Percentiles rank a stretch among this genome's conserved stretches.
Conservation (phyloP, 305 asterid genomes). For the Fraxinus xanthoxyloides region DNA sequence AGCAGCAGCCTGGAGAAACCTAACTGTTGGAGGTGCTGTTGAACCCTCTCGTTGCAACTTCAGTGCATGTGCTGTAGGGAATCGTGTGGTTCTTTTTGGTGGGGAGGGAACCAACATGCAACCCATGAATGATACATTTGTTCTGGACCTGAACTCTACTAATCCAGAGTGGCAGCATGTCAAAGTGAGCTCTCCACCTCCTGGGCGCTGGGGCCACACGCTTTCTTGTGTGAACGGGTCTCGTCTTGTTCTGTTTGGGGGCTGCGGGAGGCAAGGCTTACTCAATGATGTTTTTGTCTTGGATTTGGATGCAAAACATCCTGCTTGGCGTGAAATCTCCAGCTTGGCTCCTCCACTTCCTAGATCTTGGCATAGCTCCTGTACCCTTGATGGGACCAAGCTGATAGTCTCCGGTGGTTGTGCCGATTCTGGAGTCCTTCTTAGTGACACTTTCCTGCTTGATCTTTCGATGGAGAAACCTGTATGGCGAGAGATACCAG, state of each 20-base stretch:
- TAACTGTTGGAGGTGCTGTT: conserved; percentile 53
- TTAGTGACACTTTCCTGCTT: neutral
- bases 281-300: conserved; percentile 79
- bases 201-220: conserved; percentile 96
- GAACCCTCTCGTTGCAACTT: conserved; percentile 62
- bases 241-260: conserved; percentile 78
- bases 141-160: conserved; percentile 70
- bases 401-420: conserved; percentile 1
- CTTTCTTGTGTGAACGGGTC: conserved; percentile 89
- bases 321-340: conserved; percentile 87
- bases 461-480: conserved; percentile 23
- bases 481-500: conserved; percentile 13
- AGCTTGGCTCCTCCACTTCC: conserved; percentile 94
- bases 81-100: conserved; percentile 67
- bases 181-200: conserved; percentile 54
- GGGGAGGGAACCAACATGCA: conserved; percentile 97
- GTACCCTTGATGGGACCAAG: neutral
- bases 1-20: conserved; percentile 57
- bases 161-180: conserved; percentile 63
- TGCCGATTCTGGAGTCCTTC: neutral
- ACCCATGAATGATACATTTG: conserved; percentile 91
- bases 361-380: conserved; percentile 26
- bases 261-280: conserved; percentile 87
- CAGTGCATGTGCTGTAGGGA: conserved; percentile 71
- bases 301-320: conserved; percentile 84